These are phyloP conservation scores for Misopates orontium DNA, from an alignment of 257 asterid species.

Conservation along the genomic window DNA sequence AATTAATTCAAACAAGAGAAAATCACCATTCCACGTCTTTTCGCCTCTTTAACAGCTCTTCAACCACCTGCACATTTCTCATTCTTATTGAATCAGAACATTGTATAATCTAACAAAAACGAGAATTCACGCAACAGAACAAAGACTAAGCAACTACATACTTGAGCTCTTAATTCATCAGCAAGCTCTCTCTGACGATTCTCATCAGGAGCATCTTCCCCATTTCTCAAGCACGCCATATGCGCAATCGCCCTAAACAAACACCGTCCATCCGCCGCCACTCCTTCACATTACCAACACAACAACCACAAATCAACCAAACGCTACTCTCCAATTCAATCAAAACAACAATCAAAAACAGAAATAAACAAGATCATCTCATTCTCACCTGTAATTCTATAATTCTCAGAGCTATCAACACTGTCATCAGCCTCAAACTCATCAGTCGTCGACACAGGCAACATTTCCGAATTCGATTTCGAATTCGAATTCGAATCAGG, in stretches of 20 bases:
- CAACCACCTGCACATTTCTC: constrained; percentile 58
- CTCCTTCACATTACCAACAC: constrained; percentile 41
- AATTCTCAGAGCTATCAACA: constrained; percentile 34
- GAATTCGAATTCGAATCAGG: constrained; percentile 19
- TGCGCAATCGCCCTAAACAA: constrained; percentile 84
- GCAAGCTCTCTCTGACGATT: constrained; percentile 72
- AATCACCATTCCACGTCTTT: constrained; percentile 75
- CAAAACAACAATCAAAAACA: not conserved
- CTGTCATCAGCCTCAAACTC: constrained; percentile 19
- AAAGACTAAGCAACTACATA: constrained; percentile 24
- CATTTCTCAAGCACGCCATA: constrained; percentile 68
- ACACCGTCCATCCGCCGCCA: constrained; percentile 80
- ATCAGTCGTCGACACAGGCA: constrained; percentile 8
- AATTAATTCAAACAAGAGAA: not conserved
- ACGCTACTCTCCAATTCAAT: not conserved
- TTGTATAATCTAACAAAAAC: not conserved
- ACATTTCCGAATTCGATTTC: no score
- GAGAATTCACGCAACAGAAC: not conserved
- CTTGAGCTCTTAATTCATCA: constrained; percentile 88
- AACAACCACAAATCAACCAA: constrained; percentile 6
- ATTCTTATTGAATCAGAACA: not conserved
- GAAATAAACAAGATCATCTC: no score
- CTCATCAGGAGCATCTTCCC: constrained; percentile 71
- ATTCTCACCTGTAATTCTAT: constrained; percentile 56
- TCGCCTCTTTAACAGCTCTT: constrained; percentile 78